Percentiles rank a stretch among this genome's conserved stretches.
Evolutionary conservation across 2,329 filamentous ascomycete genomes (phyloP).

Genomic region (Fusarium udum): DNA sequence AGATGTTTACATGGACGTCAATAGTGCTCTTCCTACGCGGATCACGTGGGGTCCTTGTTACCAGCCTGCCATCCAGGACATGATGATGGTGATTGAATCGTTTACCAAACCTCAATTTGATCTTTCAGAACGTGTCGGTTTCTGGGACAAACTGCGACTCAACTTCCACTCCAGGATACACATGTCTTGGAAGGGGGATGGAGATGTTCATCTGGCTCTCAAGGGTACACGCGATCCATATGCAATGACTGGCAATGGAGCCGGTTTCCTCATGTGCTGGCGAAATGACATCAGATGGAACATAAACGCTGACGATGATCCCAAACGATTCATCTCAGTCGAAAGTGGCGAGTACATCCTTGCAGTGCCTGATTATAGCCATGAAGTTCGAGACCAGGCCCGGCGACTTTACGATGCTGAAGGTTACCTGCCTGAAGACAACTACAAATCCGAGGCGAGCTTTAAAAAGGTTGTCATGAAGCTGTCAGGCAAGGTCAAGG

Average conservation of each 20-base stretch:
- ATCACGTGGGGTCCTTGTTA: constrained; percentile 99
- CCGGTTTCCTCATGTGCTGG: constrained; percentile 99
- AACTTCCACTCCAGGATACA: constrained; percentile 92
- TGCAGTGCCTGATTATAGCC: constrained; percentile 91
- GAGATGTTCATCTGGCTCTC: constrained; percentile 91
- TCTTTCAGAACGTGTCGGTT: constrained; percentile 90
- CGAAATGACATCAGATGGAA: constrained; percentile 91
- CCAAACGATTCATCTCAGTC: constrained; percentile 92
- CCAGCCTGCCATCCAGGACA: constrained; percentile 96
- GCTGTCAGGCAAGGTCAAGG: constrained; percentile 93
- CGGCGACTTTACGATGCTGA: constrained; percentile 63
- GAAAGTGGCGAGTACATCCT: constrained; percentile 95
- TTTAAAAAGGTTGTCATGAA: constrained; percentile 99
- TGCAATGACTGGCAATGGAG: constrained; percentile 88
- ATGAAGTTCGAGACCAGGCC: constrained; percentile 77
- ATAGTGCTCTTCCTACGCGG: constrained; percentile 88
- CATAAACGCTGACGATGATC: constrained; percentile 85
- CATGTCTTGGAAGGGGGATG: constrained; percentile 92
- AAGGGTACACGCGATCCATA: constrained; percentile 96
- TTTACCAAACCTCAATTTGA: constrained; percentile 97
- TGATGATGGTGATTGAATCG: constrained; percentile 99
- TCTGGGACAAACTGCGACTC: constrained; percentile 98
- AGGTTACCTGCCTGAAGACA: constrained; percentile 70
- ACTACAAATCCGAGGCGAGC: constrained; percentile 75
- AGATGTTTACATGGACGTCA: constrained; percentile 90